Conservation (phyloP, 495 filamentous ascomycete genomes). For the Penicillium coffeae region DNA sequence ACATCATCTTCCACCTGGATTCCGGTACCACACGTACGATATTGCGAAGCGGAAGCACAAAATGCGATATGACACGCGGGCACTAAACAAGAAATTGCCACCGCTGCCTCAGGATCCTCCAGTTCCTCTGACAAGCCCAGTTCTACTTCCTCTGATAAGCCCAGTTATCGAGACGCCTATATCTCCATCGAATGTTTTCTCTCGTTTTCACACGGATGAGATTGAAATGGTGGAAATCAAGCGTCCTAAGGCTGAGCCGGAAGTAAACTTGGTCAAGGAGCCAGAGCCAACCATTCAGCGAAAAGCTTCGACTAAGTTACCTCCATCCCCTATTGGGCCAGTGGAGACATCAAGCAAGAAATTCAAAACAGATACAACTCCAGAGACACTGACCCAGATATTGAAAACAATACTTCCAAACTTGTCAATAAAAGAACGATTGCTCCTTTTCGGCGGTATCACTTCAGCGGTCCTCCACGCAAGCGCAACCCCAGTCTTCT, state of each 20-base stretch:
- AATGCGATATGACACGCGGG: too few species aligned
- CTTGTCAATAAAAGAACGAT: slow-evolving; percentile 47
- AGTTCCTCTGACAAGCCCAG: neutral
- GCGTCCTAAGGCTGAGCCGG: neutral
- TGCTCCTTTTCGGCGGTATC: slow-evolving; percentile 59
- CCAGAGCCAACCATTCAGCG: neutral
- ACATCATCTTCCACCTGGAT: slow-evolving; percentile 12
- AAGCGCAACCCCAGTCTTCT: slow-evolving; percentile 70
- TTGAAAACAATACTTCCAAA: slow-evolving; percentile 70
- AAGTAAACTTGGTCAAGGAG: neutral
- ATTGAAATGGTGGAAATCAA: slow-evolving; percentile 12
- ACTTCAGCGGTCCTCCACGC: slow-evolving; percentile 60
- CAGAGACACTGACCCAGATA: slow-evolving; percentile 48
- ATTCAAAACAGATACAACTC: slow-evolving; percentile 1
- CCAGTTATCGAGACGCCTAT: neutral
- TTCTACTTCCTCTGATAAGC: neutral
- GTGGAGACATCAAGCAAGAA: neutral
- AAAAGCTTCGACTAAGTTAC: neutral
- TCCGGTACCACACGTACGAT: slow-evolving; percentile 12
- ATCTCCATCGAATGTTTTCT: neutral
- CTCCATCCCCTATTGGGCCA: neutral
- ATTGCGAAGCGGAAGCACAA: neutral
- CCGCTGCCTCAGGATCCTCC: neutral
- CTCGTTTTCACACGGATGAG: neutral
- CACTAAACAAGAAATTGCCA: neutral